Base-by-base conservation (phyloP, 1,284 basidiomycete species). In the Pholiota adiposa region DNA sequence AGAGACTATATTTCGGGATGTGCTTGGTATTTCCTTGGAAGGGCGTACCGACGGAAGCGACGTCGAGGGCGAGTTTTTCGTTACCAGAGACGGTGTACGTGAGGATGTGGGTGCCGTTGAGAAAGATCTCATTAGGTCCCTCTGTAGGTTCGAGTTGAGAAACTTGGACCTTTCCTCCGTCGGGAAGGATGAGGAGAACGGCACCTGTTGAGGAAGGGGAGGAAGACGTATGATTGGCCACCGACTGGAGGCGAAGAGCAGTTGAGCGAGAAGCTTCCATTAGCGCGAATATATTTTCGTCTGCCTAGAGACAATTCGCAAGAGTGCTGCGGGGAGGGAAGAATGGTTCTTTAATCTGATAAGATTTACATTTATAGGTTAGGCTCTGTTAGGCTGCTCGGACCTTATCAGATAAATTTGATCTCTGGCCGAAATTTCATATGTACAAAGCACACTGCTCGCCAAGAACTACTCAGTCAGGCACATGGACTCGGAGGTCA, bases 11-110 rank as follows among this genome's bases (percentile, higher is more conserved):
- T 59, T 65, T 68, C 3, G 72, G 73, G 31, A 74, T 57, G 53
- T 74, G 72, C 3, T 58, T 57, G 7, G 73, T 69, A 4, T 56
- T 60, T 0, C 66, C 69, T 59, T 75, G 67, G 54, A 65, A 72
- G 7, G 61, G 63, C 25, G 72, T 72, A 2, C 69, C 69, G 16
- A 73, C 53, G 2, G 72, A 61, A 8, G 69, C 65, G 21, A 72
- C 55, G 38, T 73, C 72, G n/a, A 70, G 49, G 6, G 67, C 62
- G 33, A 64, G 57, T 40, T 62, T 46, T 6, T 60, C 31, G 9
- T 54, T 38, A 18, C 53, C 51, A 19, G 62, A 54, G 19, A 63
- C 44, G 11, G 59, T 57, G 57, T 69, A 69, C 33, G 56, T 57
- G 21, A 67, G 27, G n/a, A 71, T 65, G 27, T 54, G 58, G 1